Base-by-base conservation (phyloP, 2,329 filamentous ascomycete genomes). In the Balansia obtecta region DNA sequence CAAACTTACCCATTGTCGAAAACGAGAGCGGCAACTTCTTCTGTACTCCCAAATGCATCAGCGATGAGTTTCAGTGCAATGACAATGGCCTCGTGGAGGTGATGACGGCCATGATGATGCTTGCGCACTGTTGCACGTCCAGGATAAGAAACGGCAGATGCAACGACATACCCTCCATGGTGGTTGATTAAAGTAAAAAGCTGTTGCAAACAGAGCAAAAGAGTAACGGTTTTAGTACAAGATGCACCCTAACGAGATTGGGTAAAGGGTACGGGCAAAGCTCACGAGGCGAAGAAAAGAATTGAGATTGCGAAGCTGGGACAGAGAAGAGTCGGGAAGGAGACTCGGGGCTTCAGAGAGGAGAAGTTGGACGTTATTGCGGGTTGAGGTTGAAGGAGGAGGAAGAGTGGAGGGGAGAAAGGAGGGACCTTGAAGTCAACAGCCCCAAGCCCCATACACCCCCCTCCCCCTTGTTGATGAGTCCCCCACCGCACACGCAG, bases 21-120 rank as follows among this genome's bases (percentile, higher is more conserved):
- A 77, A 98, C 93, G 88, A 98, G 90, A 76, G 93, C 93, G 75
- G 93, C 93, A 77, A 98, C 93, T 88, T 98, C 93, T 83, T 98
- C 93, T 97, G 71, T 74, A 76, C 58, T 56, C 57, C 63, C 56
- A 68, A 61, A 60, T 54, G 59, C 34, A 67, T 77, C 60, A 79
- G 77, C 65, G 56, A 64, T 51, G 45, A 47, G 53, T 49, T 43
- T 50, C 42, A 49, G 58, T 47, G 50, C 33, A 40, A 38, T 18
- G 4, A n/a, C 20, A 22, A 27, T 6, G 8, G 27, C 27, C 8
- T 27, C 27, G 27, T 27, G 27, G 27, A 1, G 27, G 27, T 27
- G 27, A 8, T 5, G 27, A 11, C 7, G 2, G 11, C 32, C 4
- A 27, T 27, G 7, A 18, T 20, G 33, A 47, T 52, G 50, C 27